A percentile compares a stretch with the other conserved stretches of the same genome.
These are phyloP conservation scores for Coriolopsis trogii DNA, from an alignment of 1,284 basidiomycete genomes.

Conservation along the genomic window DNA sequence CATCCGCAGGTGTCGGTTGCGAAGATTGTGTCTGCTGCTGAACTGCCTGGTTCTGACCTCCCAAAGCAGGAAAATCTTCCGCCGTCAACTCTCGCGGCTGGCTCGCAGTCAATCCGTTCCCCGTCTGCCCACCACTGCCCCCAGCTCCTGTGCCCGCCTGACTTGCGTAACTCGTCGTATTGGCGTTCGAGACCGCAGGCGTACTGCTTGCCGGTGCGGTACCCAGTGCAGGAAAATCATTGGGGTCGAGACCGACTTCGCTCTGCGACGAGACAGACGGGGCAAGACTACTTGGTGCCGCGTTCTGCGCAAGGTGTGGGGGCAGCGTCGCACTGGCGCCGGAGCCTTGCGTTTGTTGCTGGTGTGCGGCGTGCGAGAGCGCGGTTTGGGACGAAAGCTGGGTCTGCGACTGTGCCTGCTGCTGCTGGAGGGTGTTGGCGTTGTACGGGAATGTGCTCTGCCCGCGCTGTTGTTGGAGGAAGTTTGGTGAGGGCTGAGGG, in stretches of 20 bases:
- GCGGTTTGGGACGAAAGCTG: conserved; percentile 44
- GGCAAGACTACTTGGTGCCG: conserved; percentile 45
- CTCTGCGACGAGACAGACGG: conserved; percentile 65
- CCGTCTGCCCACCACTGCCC: conserved; percentile 40
- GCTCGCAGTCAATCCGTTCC: conserved; percentile 40
- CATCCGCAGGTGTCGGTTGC: conserved; percentile 35
- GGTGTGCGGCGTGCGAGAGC: conserved; percentile 32
- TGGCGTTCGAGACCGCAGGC: conserved; percentile 37
- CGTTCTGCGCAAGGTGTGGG: conserved; percentile 55
- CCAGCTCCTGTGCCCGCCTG: conserved; percentile 65
- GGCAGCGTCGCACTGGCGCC: conserved; percentile 57
- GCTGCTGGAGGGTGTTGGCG: conserved; percentile 55
- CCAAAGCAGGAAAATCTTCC: conserved; percentile 83
- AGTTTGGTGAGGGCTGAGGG: conserved; percentile 63
- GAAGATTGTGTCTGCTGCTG: conserved; percentile 41
- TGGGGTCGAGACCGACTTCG: conserved; percentile 81
- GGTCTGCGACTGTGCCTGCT: conserved; percentile 40
- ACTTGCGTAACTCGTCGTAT: conserved; percentile 70
- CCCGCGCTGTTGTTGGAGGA: conserved; percentile 57
- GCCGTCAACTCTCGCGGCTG: conserved; percentile 73
- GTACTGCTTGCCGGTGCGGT: conserved; percentile 47
- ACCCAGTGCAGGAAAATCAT: conserved; percentile 84
- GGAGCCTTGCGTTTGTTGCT: conserved; percentile 44
- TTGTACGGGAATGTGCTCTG: conserved; percentile 62
- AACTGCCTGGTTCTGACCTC: conserved; percentile 49